Evolutionary conservation across 2,329 filamentous ascomycete species (phyloP).

Genomic region (Fusarium dimerum): DNA sequence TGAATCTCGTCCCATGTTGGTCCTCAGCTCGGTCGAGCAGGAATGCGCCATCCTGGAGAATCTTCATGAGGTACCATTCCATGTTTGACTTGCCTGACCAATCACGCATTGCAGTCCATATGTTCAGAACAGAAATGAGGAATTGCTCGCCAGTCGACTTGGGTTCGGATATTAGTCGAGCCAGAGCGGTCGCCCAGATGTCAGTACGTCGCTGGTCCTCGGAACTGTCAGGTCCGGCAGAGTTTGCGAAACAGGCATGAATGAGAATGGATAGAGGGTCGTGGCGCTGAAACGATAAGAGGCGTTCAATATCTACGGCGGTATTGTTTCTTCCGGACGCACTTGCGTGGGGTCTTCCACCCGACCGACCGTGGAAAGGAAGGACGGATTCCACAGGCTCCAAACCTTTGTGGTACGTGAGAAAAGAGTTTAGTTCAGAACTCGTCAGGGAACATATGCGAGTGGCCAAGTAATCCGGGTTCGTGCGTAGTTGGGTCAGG

Average conservation of each 20-base stretch:
- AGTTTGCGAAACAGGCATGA: conserved; percentile 87
- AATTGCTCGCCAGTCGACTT: conserved; percentile 79
- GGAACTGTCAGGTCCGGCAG: conserved; percentile 75
- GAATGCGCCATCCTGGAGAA: conserved; percentile 89
- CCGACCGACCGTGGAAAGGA: conserved; percentile 61
- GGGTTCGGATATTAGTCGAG: conserved; percentile 75
- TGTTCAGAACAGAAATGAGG: conserved; percentile 80
- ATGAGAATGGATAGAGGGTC: conserved; percentile 83
- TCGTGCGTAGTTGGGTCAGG: conserved; percentile 78
- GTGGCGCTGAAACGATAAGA: conserved; percentile 85
- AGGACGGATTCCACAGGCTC: conserved; percentile 84
- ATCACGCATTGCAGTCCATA: conserved; percentile 82
- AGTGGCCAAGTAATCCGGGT: conserved; percentile 84
- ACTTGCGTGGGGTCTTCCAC: conserved; percentile 46
- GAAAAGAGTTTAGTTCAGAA: conserved; percentile 74
- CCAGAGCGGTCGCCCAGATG: conserved; percentile 86
- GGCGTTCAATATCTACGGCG: conserved; percentile 71
- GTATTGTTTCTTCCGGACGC: conserved; percentile 48
- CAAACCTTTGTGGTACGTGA: conserved; percentile 75
- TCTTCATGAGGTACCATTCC: conserved; percentile 93
- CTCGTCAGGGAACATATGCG: conserved; percentile 75
- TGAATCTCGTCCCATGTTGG: conserved; percentile 69
- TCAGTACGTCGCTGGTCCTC: conserved; percentile 80
- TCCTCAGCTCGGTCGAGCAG: conserved; percentile 83
- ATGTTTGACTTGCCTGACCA: conserved; percentile 90